A percentile compares a stretch with the other conserved stretches of the same genome.
Evolutionary conservation across 805 yeast genomes (phyloP).

Genomic region (Wickerhamomyces chambardii): DNA sequence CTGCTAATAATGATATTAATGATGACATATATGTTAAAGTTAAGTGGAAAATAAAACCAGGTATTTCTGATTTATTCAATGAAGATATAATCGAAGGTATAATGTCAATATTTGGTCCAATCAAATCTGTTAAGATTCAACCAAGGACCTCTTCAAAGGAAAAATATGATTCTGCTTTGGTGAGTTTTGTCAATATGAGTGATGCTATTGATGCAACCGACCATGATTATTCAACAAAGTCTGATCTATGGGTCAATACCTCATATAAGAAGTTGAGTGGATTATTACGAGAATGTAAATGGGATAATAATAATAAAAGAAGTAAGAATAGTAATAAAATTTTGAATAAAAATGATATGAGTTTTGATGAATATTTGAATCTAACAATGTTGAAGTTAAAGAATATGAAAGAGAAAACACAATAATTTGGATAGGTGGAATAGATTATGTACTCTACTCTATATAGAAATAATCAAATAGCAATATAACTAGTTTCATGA

Average conservation of each 20-base stretch:
- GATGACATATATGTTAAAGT: conserved; percentile 5
- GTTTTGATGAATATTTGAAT: conserved; percentile 1
- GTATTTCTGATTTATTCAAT: conserved; percentile 11
- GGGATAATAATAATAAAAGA: conserved; percentile 1
- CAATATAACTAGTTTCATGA: too few relatives aligned
- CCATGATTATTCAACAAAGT: conserved; percentile 7
- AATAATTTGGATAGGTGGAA: too few relatives aligned
- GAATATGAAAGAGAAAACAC: background rate
- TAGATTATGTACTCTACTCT: too few relatives aligned
- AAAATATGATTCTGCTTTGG: conserved; percentile 9
- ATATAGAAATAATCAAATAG: too few relatives aligned
- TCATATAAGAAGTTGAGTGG: conserved; percentile 13
- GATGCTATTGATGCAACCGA: conserved; percentile 8
- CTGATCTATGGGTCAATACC: conserved; percentile 12
- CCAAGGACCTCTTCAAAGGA: conserved; percentile 5
- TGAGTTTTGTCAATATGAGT: conserved; percentile 1
- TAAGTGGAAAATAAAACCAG: conserved; percentile 14
- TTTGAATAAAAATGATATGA: conserved; percentile 4
- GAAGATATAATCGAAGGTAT: conserved; percentile 13
- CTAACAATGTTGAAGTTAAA: background rate
- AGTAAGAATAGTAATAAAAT: background rate
- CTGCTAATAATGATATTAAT: background rate
- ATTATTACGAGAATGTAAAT: conserved; percentile 11
- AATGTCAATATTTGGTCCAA: conserved; percentile 14
- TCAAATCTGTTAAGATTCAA: conserved; percentile 6